Evolutionary conservation across 164 flowering plant genomes (phyloP).

Genomic region (Macadamia tetraphylla): DNA sequence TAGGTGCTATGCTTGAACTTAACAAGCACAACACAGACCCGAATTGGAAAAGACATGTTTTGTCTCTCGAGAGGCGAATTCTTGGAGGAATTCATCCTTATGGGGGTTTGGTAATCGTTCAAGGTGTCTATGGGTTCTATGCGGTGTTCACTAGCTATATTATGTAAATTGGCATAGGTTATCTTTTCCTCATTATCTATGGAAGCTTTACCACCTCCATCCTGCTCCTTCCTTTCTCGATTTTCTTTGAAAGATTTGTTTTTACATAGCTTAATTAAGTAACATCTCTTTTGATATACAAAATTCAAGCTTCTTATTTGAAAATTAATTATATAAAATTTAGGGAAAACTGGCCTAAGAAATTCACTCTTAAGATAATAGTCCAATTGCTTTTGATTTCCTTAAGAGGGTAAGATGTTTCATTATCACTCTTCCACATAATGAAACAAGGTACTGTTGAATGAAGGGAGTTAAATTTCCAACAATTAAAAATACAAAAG

Average conservation of each 20-base stretch:
- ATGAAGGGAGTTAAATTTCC: no score
- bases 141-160: slow-evolving; percentile 18
- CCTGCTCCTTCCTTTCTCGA: slow-evolving; percentile 19
- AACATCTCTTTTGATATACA: no score
- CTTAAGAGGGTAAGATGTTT: slow-evolving; percentile 51
- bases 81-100: slow-evolving; percentile 11
- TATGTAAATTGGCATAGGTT: slow-evolving; percentile 19
- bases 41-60: slow-evolving; percentile 5
- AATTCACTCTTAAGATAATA: slow-evolving; percentile 36
- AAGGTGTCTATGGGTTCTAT: slow-evolving; percentile 12
- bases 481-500: no score
- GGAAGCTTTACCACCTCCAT: slow-evolving; percentile 19
- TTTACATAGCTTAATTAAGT: no score
- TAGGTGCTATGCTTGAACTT: no score
- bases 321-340: not conserved
- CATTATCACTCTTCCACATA: no score
- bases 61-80: not conserved
- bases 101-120: slow-evolving; percentile 15
- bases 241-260: slow-evolving; percentile 25
- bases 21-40: no score
- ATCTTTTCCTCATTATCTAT: slow-evolving; percentile 19
- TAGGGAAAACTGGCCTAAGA: slow-evolving; percentile 64
- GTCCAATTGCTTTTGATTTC: slow-evolving; percentile 54
- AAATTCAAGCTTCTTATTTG: not conserved
- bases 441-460: no score